phyloP scores from a whole-genome alignment of 208 protist species.

The Crithidia sp. region DNA sequence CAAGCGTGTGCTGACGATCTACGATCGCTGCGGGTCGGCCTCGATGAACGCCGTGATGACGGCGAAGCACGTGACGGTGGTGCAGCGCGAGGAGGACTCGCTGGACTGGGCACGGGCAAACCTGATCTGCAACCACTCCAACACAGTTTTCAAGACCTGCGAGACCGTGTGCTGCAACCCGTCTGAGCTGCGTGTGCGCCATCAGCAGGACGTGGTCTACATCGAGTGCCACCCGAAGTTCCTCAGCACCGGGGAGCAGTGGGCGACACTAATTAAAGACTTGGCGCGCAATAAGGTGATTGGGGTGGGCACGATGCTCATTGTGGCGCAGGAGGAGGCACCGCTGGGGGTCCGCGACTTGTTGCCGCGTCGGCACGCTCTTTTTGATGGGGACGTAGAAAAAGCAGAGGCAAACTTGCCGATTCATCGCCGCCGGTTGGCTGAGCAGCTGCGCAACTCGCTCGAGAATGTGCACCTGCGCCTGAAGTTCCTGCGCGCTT shows the following conservation, averaged over 20 bases:
- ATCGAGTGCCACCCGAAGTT: constrained; percentile 64
- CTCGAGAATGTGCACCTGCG: constrained; percentile 52
- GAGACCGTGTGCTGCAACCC: constrained; percentile 51
- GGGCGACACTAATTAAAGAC: constrained; percentile 41
- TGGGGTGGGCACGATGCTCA: constrained; percentile 63
- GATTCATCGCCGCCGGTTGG: constrained; percentile 34
- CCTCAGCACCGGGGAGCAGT: constrained; percentile 64
- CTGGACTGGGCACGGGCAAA: constrained; percentile 72
- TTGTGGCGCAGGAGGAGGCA: constrained; percentile 71
- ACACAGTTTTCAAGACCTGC: constrained; percentile 60
- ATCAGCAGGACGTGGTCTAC: constrained; percentile 71
- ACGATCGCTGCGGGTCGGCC: constrained; percentile 74
- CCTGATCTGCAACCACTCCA: constrained; percentile 74
- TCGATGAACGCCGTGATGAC: constrained; percentile 81
- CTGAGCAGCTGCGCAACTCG: constrained; percentile 45
- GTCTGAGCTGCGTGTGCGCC: constrained; percentile 39
- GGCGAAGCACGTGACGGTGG: constrained; percentile 73
- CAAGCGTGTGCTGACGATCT: constrained; percentile 77
- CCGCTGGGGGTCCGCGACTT: constrained; percentile 73
- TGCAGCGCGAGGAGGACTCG: constrained; percentile 44
- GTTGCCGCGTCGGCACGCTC: constrained; percentile 17
- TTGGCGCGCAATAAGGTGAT: constrained; percentile 56
- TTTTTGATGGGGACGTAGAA: constrained; percentile 4
- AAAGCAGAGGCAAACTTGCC: constrained; percentile 14
- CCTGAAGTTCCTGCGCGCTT: constrained; percentile 61